Base-by-base conservation (phyloP, 2,329 filamentous ascomycete species). In the Microcyclospora pomicola region DNA sequence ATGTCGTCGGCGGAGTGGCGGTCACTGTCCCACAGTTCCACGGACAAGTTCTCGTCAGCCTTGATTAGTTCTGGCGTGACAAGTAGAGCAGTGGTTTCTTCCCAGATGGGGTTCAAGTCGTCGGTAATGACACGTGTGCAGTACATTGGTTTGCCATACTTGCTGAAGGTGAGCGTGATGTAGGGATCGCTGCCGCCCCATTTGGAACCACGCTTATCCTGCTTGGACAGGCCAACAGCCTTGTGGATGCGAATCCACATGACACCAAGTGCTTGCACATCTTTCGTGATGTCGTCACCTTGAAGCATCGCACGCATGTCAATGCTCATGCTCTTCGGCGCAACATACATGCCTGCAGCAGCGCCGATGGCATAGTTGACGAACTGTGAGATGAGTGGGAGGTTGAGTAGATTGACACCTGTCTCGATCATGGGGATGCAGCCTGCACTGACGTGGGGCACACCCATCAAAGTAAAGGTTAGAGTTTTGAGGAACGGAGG, bases 71-170 rank as follows among this genome's bases (percentile, higher is more conserved):
- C 87, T 0, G 83, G 73, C 0, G 83, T 94, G 5, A 98, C 83
- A 12, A 95, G 66, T 13, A 96, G 68, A 31, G 84, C 86, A 32
- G 83, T 78, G 2, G 76, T 82, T 61, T 96, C 91, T 52, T 91
- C 82, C 67, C 92, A 96, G 4, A 94, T 71, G 0, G 91, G 91
- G 53, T 96, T 93, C 38, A 94, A 71, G 49, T 95, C 82, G 53
- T 96, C 88, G 37, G 88, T 85, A 46, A 96, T 95, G 36, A 96
- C 87, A 34, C 91, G 78, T 1, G 91, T 96, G 60, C 87, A 95
- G 61, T 94, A 96, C 74, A 94, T 92, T 2, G 88, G 88, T 63
- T 98, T 98, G 40, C 82, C 83, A 50, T 95, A 96, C 59, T 96
- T 95, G 52, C 84, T 92, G 67, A 92, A 96, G 31, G 82, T 80